These are phyloP conservation scores for Salvia sclarea DNA, from an alignment of 305 asterid genomes.

Conservation along the genomic window DNA sequence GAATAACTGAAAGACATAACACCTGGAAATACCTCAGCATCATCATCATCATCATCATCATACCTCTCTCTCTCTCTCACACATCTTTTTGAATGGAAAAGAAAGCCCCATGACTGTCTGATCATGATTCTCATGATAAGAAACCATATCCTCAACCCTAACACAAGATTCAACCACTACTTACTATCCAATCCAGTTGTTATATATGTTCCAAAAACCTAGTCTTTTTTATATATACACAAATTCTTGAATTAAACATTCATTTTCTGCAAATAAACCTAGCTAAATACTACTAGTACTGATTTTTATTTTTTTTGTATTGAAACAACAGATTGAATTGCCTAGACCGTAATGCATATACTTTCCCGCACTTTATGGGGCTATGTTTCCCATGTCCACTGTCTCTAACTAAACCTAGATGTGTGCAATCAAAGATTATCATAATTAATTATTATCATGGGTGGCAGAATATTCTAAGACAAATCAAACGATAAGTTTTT, in stretches of 20 bases:
- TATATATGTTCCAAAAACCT: constrained; percentile 16
- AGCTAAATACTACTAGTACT: background rate
- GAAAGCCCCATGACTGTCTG: constrained; percentile 20
- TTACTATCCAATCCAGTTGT: constrained; percentile 21
- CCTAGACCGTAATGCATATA: background rate
- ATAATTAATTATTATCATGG: constrained; percentile 9
- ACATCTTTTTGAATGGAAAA: constrained; percentile 20
- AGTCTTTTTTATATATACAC: background rate
- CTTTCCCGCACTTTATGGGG: constrained; percentile 82
- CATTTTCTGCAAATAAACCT: too few species aligned
- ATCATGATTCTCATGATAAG: constrained; percentile 33
- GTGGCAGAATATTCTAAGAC: constrained; percentile 29
- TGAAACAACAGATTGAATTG: constrained; percentile 21
- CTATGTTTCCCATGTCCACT: constrained; percentile 71
- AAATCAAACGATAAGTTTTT: constrained; percentile 33
- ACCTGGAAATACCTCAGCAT: constrained; percentile 35
- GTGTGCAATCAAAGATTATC: constrained; percentile 30
- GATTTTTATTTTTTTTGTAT: background rate
- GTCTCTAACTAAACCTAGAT: constrained; percentile 43
- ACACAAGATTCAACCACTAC: constrained; percentile 28
- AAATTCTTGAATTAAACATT: background rate
- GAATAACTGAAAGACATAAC: constrained; percentile 36
- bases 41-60: constrained; percentile 18
- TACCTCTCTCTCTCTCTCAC: constrained; percentile 1
- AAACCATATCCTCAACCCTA: constrained; percentile 24